Evolutionary conservation across 2,329 filamentous ascomycete species (phyloP), one percentile per base, ranked within the genome.

Genomic region (Arachnomyces sp.): DNA sequence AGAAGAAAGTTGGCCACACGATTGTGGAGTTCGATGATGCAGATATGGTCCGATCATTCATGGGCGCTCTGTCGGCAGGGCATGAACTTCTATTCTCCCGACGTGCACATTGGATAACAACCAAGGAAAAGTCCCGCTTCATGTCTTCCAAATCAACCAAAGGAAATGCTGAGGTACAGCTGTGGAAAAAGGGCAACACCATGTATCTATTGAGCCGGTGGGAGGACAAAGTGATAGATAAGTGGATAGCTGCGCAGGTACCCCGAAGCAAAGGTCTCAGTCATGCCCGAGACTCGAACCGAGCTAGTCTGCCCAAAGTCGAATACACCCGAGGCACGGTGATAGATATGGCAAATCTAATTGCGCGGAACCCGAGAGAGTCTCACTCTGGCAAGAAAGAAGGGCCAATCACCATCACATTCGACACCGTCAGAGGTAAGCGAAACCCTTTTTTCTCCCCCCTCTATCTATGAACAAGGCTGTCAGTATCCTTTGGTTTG

Each of bases 41-140:
- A 13, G 18, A 31, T 1, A 31, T 43, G 7, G 36, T 49, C 7
- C 50, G 46, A 14, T 40, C 40, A 3, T 59, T 59, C 36, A 49
- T 59, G 40, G 52, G 48, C 35, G 46, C 55, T 0, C 53, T 60
- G 4, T 52, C 57, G 3, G 44, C 49, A 8, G 30, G 46, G 1
- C 50, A 57, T 36, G 48, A 56, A 14, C 51, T 59, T 2, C 33
- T 53, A 9, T 60, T 54, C 34, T 57, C 56, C 9, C 44, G 56
- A 6, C 48, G 49, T 7, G 49, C 52, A 2, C 48, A 47, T 3
- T 55, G 49, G 11, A 43, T 60, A 11, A 51, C 46, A 3, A 52
- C 53, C 3, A 59, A 59, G 37, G 37, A 41, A 1, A 52, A 49
- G 28, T 34, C 47, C 1, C 31, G 53, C 7, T 51, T 57, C 25